Evolutionary conservation across 805 yeast species (phyloP), one percentile per base, ranked within the genome.

Genomic region (Sporopachydermia quercuum): DNA sequence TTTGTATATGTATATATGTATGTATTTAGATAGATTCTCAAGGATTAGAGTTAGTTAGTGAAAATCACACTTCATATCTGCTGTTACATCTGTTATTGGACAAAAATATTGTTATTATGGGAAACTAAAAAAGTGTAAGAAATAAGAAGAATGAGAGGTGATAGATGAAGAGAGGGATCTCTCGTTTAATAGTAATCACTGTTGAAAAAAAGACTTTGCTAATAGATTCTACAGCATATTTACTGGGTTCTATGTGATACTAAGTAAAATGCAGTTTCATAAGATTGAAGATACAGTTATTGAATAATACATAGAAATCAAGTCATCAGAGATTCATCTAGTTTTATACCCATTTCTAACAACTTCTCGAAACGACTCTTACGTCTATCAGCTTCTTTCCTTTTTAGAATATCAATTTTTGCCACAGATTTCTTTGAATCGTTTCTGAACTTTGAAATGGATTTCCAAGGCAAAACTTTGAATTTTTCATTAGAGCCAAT

Each of bases 401-500:
- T 57, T 49, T 67, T 65, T 44, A 78, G 60, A 46, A 62, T 60
- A 35, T 67, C 63, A 82, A 81, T 74, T 49, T 70, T 66, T 35
- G 63, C 70, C 43, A 60, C 56, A n/a, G 71, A 58, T 54, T 75
- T 78, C 41, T 75, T 71, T 41, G 65, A 65, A 50, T 78, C 82
- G 47, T 71, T 65, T 48, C 69, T 66, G 34, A 62, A 57, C 52
- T 63, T 67, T 38, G 72, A 63, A 37, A 77, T 67, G 50, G 68
- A 68, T 39, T 59, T 60, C 76, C 79, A 70, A 38, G 83, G 83
- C 36, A 77, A 63, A 11, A 66, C 63, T 51, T 67, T 73, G 60
- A 64, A 78, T 47, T 66, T 71, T 37, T 56, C 57, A 53, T 72
- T 67, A 27, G 75, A 63, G 34, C 79, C 78, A 16, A 58, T 62